Conservation (phyloP, 2,329 filamentous ascomycete species). For the Phoma herbarum region DNA sequence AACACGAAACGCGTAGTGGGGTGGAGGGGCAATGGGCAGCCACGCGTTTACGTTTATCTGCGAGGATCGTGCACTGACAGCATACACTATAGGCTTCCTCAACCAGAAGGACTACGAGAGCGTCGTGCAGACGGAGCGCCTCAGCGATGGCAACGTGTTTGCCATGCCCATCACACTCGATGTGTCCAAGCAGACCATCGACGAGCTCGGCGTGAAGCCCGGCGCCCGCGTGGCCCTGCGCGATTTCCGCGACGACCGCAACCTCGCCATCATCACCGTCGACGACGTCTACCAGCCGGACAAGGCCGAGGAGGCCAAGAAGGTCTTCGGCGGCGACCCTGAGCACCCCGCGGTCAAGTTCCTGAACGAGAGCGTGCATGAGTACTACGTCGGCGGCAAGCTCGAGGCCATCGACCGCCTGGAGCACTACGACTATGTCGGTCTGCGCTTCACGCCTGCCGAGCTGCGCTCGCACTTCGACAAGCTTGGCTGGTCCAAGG, state of each 20-base stretch:
- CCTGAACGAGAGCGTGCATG: constrained; percentile 79
- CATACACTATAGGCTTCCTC: constrained; percentile 80
- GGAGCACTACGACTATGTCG: constrained; percentile 99
- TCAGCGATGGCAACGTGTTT: constrained; percentile 89
- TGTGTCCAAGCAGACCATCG: constrained; percentile 76
- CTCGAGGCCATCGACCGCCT: constrained; percentile 93
- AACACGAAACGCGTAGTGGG: neutral
- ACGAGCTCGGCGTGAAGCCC: constrained; percentile 77
- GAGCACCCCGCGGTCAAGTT: constrained; percentile 93
- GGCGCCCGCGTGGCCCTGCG: constrained; percentile 86
- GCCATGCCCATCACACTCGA: constrained; percentile 97
- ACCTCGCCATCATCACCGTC: constrained; percentile 93
- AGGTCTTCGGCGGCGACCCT: constrained; percentile 92
- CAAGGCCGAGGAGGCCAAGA: constrained; percentile 93
- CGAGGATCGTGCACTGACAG: constrained; percentile 5
- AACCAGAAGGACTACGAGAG: constrained; percentile 96
- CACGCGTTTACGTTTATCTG: constrained; percentile 3
- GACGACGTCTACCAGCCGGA: constrained; percentile 95
- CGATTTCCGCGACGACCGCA: constrained; percentile 95
- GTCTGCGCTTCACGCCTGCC: constrained; percentile 90
- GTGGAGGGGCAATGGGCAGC: constrained; percentile 17
- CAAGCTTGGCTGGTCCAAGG: constrained; percentile 97
- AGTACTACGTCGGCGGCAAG: constrained; percentile 96
- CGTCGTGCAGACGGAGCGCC: constrained; percentile 87
- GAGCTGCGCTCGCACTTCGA: constrained; percentile 97